A percentile compares a stretch with the other conserved stretches of the same genome.
phyloP scores from a whole-genome alignment of 73 alveolate species.

The Uronychia binucleata region DNA sequence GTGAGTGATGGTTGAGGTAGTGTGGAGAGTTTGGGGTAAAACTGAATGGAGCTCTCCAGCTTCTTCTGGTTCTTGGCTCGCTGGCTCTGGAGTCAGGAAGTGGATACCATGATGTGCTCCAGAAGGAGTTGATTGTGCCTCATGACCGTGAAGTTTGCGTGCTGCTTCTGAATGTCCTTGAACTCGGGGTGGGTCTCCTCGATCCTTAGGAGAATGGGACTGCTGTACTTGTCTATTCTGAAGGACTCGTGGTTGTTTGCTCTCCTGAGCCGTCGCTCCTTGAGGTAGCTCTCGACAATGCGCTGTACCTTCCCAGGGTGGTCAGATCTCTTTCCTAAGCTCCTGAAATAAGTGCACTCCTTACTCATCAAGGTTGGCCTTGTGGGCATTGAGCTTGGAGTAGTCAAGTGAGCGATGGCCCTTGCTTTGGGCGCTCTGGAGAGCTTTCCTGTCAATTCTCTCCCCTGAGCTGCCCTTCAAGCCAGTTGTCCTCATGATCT shows the following conservation, averaged over 20 bases:
- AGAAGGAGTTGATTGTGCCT: neutral
- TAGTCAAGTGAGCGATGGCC: neutral
- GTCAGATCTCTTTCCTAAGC: neutral
- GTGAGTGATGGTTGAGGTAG: too few species aligned
- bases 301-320: neutral
- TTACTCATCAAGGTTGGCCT: neutral
- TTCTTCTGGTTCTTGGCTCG: neutral
- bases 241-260: neutral
- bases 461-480: neutral
- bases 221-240: neutral
- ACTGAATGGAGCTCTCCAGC: neutral
- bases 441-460: too few species aligned
- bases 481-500: neutral
- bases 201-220: neutral
- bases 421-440: too few species aligned
- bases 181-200: neutral
- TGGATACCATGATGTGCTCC: neutral
- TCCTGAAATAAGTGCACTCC: too few species aligned
- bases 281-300: neutral
- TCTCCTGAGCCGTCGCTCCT: neutral
- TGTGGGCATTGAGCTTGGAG: neutral
- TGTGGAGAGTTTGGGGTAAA: too few species aligned
- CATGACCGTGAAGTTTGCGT: neutral
- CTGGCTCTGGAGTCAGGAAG: neutral
- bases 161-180: neutral